Percentiles rank a stretch among this genome's conserved stretches.
These are phyloP conservation scores for Mucor circinelloides DNA, from an alignment of 371 early-diverging fungal species.

Conservation along the genomic window DNA sequence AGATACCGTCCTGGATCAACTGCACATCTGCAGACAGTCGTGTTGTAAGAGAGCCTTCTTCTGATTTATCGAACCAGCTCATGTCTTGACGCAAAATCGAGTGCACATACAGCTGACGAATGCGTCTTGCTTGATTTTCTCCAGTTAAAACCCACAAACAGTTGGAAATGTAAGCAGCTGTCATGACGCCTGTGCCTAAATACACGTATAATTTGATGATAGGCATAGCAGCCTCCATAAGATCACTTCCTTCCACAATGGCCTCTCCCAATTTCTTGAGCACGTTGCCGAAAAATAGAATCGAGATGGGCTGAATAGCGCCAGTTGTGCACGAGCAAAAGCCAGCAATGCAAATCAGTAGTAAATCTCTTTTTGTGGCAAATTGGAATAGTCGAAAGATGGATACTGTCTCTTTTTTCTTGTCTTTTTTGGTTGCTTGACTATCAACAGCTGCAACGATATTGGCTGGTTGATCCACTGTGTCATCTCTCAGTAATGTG, in stretches of 20 bases:
- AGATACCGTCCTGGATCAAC: constrained; percentile 82
- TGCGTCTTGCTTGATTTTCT: constrained; percentile 35
- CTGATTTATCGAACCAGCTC: constrained; percentile 84
- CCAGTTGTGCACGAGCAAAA: constrained; percentile 36
- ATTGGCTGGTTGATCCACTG: not conserved
- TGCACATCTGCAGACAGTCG: constrained; percentile 76
- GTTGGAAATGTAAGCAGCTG: constrained; percentile 36
- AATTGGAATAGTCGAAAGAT: constrained; percentile 41
- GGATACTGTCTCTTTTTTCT: constrained; percentile 36
- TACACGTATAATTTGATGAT: constrained; percentile 39
- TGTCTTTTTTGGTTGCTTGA: constrained; percentile 5
- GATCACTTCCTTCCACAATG: constrained; percentile 28
- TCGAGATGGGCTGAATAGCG: constrained; percentile 43
- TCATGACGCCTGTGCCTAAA: constrained; percentile 36
- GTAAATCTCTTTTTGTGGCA: constrained; percentile 26
- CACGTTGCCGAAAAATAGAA: constrained; percentile 43
- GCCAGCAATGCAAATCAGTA: constrained; percentile 30
- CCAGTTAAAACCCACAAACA: constrained; percentile 41
- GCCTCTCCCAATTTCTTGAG: constrained; percentile 10
- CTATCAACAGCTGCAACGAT: not conserved
- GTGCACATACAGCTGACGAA: constrained; percentile 58
- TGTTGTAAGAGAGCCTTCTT: constrained; percentile 71
- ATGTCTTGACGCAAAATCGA: constrained; percentile 87
- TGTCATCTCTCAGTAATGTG: not conserved
- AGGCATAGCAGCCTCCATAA: constrained; percentile 13